Base-by-base conservation (phyloP, 2,329 filamentous ascomycete genomes). In the Macrophomina phaseolina region DNA sequence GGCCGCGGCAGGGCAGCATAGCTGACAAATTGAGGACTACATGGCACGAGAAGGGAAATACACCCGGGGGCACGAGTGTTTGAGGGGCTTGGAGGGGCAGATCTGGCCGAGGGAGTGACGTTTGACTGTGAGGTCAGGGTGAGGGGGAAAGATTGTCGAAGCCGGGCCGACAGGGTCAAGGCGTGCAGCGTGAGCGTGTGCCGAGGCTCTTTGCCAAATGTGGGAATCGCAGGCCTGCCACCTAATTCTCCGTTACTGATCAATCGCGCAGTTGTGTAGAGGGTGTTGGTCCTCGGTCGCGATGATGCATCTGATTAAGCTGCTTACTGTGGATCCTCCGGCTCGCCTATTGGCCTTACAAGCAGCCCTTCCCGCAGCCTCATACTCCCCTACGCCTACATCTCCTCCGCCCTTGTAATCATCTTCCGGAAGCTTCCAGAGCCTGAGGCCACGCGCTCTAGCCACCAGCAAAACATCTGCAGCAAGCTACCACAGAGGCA, bases 121-220 rank as follows among this genome's bases (percentile, higher is more conserved):
- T 48, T 63, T 4, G 30, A 18, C 11, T 5, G 58, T 51, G 60
- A 40, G 42, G 60, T 61, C 30, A 48, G 34, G 40, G 16, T 6
- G 28, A 30, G 1, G 23, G 36, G 38, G 36, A 45, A 42, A 34
- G 9, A 8, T 32, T 23, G 16, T 18, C 9, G 40, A 34, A 38
- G n/a, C 40, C 23, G 40, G 40, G 4, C 16, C 40, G 56, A 23
- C 40, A 34, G 42, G 40, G n/a, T 40, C 14, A 34, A 30, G 18
- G 38, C 11, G 14, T 30, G 53, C 36, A 16, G 38, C 28, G 30
- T 42, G 56, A 61, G 40, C 56, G 23, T 48, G 56, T 46, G 56
- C 56, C 56, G 56, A 61, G 56, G 56, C 18, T 34, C 16, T 36
- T 61, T 61, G 42, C 42, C 56, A 42, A 42, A 45, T 48, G 14